Evolutionary conservation across 345 rosid genomes (phyloP).

Genomic region (Rhodomyrtus tomentosa): DNA sequence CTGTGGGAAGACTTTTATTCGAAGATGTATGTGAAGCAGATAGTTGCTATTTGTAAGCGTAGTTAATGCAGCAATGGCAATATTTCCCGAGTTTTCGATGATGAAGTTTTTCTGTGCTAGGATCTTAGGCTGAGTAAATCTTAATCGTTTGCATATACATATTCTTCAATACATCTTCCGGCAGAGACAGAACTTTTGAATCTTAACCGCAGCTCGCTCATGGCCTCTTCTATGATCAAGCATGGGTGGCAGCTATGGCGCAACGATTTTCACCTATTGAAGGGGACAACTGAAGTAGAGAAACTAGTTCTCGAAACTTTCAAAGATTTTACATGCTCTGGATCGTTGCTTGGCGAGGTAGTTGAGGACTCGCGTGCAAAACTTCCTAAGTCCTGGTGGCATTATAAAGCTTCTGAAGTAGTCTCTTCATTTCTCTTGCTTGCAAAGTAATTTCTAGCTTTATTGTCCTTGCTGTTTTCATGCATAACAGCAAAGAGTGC

Average conservation of each 20-base stretch:
- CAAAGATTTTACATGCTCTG: background rate
- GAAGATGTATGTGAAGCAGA: background rate
- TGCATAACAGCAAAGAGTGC: conserved; percentile 11
- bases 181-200: background rate
- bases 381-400: background rate
- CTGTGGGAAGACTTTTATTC: background rate
- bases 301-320: background rate
- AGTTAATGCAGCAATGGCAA: background rate
- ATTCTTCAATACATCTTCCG: background rate
- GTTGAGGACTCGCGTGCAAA: background rate
- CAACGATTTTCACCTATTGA: background rate
- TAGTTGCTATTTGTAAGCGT: background rate
- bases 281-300: background rate
- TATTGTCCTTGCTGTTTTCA: background rate
- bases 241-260: background rate
- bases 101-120: background rate
- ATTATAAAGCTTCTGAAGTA: background rate
- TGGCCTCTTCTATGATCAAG: background rate
- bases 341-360: background rate
- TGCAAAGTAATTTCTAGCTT: conserved; percentile 4
- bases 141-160: background rate
- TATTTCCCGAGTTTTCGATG: background rate
- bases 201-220: background rate
- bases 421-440: background rate
- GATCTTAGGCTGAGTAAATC: background rate